phyloP scores from a whole-genome alignment of 1,284 basidiomycete species.

The Rhodotorula sp. region DNA sequence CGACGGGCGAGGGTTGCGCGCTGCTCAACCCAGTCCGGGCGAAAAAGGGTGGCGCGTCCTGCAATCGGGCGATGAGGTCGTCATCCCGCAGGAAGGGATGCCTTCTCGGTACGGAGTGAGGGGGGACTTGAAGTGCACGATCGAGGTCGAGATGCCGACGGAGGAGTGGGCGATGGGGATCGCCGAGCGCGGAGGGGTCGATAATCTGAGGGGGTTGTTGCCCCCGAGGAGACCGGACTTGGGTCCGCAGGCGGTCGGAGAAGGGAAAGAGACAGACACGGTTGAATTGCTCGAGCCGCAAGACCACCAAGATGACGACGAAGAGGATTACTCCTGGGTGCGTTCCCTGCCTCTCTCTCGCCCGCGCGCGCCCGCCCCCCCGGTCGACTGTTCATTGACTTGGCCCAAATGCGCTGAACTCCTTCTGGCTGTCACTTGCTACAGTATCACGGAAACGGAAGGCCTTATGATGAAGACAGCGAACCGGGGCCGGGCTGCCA shows the following conservation, averaged over 20 bases:
- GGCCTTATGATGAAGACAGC: conserved; percentile 20
- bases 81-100: conserved; percentile 81
- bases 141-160: conserved; percentile 81
- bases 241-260: conserved; percentile 52
- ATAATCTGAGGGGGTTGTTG: conserved; percentile 20
- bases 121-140: conserved; percentile 76
- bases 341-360: conserved; percentile 49
- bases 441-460: conserved; percentile 17
- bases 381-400: too few relatives aligned
- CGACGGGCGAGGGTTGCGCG: conserved; percentile 79
- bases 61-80: conserved; percentile 67
- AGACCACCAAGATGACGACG: conserved; percentile 67
- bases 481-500: conserved; percentile 28
- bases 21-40: conserved; percentile 58
- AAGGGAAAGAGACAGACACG: conserved; percentile 67
- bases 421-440: too few relatives aligned
- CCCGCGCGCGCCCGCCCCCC: too few relatives aligned
- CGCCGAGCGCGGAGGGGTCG: conserved; percentile 55
- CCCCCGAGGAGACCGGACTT: conserved; percentile 68
- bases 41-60: conserved; percentile 66
- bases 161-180: conserved; percentile 62
- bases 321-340: conserved; percentile 62
- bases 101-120: conserved; percentile 63
- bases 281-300: conserved; percentile 58
- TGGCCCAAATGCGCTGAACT: too few relatives aligned